Conservation (phyloP, 1,139 yeast species). For the Sugiyamaella neomexicana region DNA sequence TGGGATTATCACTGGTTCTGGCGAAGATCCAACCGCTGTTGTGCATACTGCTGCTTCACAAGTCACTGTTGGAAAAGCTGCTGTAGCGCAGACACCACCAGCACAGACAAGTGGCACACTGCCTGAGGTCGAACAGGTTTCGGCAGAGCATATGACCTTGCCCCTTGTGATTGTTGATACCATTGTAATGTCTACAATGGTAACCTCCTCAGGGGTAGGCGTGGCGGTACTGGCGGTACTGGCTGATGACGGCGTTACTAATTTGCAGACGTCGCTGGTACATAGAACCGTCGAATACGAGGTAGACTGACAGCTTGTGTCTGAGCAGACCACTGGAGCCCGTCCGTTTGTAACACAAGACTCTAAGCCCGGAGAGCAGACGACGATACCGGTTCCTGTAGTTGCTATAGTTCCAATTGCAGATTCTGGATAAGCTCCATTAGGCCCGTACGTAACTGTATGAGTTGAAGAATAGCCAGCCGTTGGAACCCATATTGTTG, state of each 20-base stretch:
- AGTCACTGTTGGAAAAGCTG: conserved; percentile 13
- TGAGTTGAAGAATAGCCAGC: conserved; percentile 3
- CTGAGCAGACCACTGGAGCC: conserved; percentile 16
- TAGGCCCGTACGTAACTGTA: conserved; percentile 5
- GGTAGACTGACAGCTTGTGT: conserved; percentile 5
- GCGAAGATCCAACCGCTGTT: conserved; percentile 6
- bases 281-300: conserved; percentile 11
- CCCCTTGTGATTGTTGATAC: conserved; percentile 12
- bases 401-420: conserved; percentile 2
- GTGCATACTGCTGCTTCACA: conserved; percentile 6
- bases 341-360: conserved; percentile 12
- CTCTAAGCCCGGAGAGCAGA: conserved; percentile 2
- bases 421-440: conserved; percentile 10
- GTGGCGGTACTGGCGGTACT: background rate
- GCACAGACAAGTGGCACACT: conserved; percentile 15
- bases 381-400: conserved; percentile 5
- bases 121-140: conserved; percentile 10
- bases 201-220: background rate
- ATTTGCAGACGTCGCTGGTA: conserved; percentile 2
- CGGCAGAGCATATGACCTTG: conserved; percentile 8
- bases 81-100: conserved; percentile 8
- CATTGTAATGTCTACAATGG: background rate
- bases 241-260: background rate
- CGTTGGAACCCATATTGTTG: conserved; percentile 10
- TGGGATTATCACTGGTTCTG: conserved; percentile 10